Evolutionary conservation across 768 basidiomycete genomes (phyloP).

Genomic region (Gymnopilus junonius): DNA sequence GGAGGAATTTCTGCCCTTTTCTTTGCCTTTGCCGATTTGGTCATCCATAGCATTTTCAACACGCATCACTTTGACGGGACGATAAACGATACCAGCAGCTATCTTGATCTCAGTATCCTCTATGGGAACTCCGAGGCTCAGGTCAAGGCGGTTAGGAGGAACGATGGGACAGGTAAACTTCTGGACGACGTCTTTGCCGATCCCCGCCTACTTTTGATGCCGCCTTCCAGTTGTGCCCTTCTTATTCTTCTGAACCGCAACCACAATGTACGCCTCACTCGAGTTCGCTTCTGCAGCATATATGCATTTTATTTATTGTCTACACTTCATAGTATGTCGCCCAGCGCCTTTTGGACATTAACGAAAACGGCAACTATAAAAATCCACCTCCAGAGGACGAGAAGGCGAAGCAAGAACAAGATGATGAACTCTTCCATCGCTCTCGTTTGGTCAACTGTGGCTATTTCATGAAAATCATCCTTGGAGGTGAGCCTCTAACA

Average conservation of each 20-base stretch:
- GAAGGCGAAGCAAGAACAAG: slow-evolving; percentile 47
- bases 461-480: slow-evolving; percentile 71
- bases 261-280: slow-evolving; percentile 61
- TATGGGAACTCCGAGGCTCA: slow-evolving; percentile 63
- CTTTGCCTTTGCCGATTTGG: slow-evolving; percentile 79
- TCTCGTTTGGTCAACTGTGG: slow-evolving; percentile 76
- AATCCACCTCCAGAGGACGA: slow-evolving; percentile 24
- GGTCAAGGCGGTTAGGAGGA: slow-evolving; percentile 55
- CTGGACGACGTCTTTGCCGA: slow-evolving; percentile 76
- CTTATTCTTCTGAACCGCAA: slow-evolving; percentile 73
- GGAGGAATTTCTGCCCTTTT: slow-evolving; percentile 74
- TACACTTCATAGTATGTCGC: slow-evolving; percentile 62
- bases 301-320: neutral
- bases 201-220: slow-evolving; percentile 66
- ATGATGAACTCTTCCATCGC: slow-evolving; percentile 79
- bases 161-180: slow-evolving; percentile 71
- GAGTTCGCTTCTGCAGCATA: neutral
- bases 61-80: slow-evolving; percentile 51
- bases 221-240: slow-evolving; percentile 70
- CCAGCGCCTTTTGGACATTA: slow-evolving; percentile 66
- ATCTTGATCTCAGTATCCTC: slow-evolving; percentile 76
- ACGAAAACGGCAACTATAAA: slow-evolving; percentile 59
- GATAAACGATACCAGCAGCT: slow-evolving; percentile 70
- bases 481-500: slow-evolving; percentile 44
- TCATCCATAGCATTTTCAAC: slow-evolving; percentile 77